Percentiles rank a stretch among this genome's conserved stretches.
Evolutionary conservation across 1,284 basidiomycete species (phyloP).

Genomic region (Ustilago tritici): DNA sequence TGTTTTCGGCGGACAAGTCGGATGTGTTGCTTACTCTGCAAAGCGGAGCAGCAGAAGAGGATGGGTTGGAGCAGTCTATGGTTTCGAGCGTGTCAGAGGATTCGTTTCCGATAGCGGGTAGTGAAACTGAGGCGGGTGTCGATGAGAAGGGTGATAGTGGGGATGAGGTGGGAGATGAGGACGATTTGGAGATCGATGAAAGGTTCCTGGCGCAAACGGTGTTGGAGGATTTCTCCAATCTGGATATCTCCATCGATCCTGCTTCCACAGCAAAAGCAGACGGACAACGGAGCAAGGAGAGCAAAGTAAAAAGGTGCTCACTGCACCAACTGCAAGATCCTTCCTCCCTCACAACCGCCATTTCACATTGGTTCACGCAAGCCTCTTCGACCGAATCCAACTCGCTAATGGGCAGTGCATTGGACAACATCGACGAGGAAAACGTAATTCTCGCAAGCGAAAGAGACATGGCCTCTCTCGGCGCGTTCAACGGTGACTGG

Average conservation of each 20-base stretch:
- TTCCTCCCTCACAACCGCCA: conserved; percentile 31
- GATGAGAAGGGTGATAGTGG: conserved; percentile 21
- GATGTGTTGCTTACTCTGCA: conserved; percentile 50
- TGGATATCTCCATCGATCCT: conserved; percentile 42
- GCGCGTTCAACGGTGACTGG: conserved; percentile 88
- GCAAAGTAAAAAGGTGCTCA: conserved; percentile 25
- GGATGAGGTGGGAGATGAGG: conserved; percentile 39
- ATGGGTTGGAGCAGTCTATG: conserved; percentile 28
- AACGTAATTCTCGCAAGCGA: conserved; percentile 59
- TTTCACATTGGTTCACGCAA: conserved; percentile 46
- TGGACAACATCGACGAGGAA: conserved; percentile 59
- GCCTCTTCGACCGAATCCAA: conserved; percentile 8
- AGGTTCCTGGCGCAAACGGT: conserved; percentile 59
- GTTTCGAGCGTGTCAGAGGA: conserved; percentile 28
- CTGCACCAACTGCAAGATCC: conserved; percentile 37
- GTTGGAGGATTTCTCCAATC: conserved; percentile 51
- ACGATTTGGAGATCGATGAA: conserved; percentile 55
- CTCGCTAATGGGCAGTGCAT: conserved; percentile 22
- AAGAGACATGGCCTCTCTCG: conserved; percentile 78
- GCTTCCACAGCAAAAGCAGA: conserved; percentile 4
- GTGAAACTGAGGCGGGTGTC: conserved; percentile 11
- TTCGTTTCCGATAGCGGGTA: conserved; percentile 32
- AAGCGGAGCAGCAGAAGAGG: conserved; percentile 19
- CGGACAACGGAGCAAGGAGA: conserved; percentile 6
- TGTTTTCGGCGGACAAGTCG: conserved; percentile 36